A percentile compares a stretch with the other conserved stretches of the same genome.
Evolutionary conservation across 345 rosid species (phyloP).

Genomic region (Euclidium syriacum): DNA sequence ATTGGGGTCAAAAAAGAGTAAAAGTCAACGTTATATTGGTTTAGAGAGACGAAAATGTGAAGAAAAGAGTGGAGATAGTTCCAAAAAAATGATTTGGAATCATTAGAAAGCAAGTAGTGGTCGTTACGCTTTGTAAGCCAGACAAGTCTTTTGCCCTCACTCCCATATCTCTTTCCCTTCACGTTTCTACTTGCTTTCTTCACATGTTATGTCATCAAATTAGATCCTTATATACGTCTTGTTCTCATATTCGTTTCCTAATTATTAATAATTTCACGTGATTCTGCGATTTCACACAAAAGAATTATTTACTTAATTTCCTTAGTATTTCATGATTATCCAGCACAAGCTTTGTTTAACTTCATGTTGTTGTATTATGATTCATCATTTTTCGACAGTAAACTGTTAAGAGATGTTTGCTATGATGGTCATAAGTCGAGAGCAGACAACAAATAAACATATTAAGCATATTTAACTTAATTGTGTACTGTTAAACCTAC

Average conservation of each 20-base stretch:
- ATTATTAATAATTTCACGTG: too few species aligned
- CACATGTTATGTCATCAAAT: slow-evolving; percentile 1
- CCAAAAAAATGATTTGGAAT: slow-evolving; percentile 29
- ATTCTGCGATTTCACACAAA: too few species aligned
- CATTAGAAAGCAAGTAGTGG: slow-evolving; percentile 28
- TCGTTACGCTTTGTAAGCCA: slow-evolving; percentile 13
- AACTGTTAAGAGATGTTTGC: too few species aligned
- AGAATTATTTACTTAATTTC: too few species aligned
- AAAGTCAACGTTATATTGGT: slow-evolving; percentile 16
- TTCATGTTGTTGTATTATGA: too few species aligned
- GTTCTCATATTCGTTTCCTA: too few species aligned
- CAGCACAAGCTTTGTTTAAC: too few species aligned
- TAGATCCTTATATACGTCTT: neutral
- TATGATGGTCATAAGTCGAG: neutral
- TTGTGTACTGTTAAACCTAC: neutral
- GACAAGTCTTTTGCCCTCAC: slow-evolving; percentile 4
- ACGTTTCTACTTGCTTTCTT: slow-evolving; percentile 21
- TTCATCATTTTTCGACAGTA: too few species aligned
- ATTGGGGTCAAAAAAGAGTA: slow-evolving; percentile 7
- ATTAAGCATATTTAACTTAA: neutral
- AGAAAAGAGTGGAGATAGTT: slow-evolving; percentile 13
- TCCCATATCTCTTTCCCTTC: slow-evolving; percentile 14
- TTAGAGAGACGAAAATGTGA: neutral
- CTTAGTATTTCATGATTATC: too few species aligned
- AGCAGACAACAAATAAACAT: neutral